Evolutionary conservation across 1,139 yeast species (phyloP).

Genomic region (Taphrina wiesneri): DNA sequence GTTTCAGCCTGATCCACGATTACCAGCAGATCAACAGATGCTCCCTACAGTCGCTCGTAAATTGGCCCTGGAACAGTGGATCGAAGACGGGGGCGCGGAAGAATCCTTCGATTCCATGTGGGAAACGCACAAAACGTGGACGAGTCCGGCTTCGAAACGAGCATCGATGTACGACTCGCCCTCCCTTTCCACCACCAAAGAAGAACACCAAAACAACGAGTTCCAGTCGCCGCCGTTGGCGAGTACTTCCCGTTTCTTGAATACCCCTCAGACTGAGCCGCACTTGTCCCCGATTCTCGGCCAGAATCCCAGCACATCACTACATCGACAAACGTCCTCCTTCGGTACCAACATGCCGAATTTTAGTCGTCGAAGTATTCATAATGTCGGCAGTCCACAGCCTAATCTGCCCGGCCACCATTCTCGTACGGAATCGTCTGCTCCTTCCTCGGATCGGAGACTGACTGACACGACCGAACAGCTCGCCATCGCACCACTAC

Average conservation of each 20-base stretch:
- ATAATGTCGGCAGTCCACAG: background rate
- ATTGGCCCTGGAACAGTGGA: constrained; percentile 20
- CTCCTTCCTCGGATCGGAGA: background rate
- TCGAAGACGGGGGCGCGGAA: constrained; percentile 2
- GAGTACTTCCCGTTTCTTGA: background rate
- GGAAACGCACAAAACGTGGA: constrained; percentile 7
- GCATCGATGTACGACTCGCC: background rate
- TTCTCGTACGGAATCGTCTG: background rate
- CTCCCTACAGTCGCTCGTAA: constrained; percentile 31
- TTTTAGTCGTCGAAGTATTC: constrained; percentile 5
- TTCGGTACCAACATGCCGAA: constrained; percentile 1
- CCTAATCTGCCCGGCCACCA: background rate
- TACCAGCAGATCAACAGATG: constrained; percentile 31
- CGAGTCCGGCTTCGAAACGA: constrained; percentile 1
- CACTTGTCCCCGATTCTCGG: background rate
- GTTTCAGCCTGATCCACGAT: constrained; percentile 22
- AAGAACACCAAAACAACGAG: background rate
- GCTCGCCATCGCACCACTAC: constrained; percentile 3
- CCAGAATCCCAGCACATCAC: background rate
- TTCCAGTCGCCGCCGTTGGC: background rate
- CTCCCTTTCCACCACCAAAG: background rate
- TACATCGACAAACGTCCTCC: background rate
- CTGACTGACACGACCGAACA: background rate
- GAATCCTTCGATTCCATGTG: constrained; percentile 15
- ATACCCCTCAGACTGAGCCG: background rate